phyloP scores from a whole-genome alignment of 768 basidiomycete genomes.

The Tylopilus cervinicoccineus region DNA sequence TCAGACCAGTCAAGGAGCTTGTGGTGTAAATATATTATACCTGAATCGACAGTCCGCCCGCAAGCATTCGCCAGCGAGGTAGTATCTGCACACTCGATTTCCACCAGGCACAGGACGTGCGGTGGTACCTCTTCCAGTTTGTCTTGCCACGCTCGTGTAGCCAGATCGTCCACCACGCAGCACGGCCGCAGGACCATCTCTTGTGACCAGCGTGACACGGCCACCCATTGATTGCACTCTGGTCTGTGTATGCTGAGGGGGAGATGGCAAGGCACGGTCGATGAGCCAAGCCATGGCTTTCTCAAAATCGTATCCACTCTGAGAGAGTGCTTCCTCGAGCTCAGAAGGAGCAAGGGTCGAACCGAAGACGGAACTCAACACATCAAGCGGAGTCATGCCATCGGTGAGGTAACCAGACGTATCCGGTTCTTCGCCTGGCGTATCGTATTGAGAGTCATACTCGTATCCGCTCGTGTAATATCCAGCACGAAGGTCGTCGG shows the following conservation, averaged over 20 bases:
- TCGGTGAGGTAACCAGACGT: constrained; percentile 65
- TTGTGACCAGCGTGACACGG: constrained; percentile 62
- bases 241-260: constrained; percentile 35
- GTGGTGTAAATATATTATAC: constrained; percentile 41
- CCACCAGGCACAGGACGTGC: constrained; percentile 44
- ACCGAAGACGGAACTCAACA: constrained; percentile 90
- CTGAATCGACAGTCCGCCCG: constrained; percentile 97
- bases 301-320: constrained; percentile 93
- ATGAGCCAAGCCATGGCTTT: constrained; percentile 93
- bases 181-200: constrained; percentile 41
- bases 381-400: constrained; percentile 98
- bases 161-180: constrained; percentile 43
- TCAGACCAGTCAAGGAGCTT: constrained; percentile 12
- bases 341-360: constrained; percentile 86
- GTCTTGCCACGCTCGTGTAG: constrained; percentile 21
- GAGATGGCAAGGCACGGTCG: constrained; percentile 57
- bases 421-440: constrained; percentile 43
- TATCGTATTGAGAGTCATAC: constrained; percentile 31
- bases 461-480: constrained; percentile 29
- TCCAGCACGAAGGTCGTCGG: constrained; percentile 44
- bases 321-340: constrained; percentile 86
- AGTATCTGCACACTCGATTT: constrained; percentile 87
- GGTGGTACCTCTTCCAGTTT: constrained; percentile 24
- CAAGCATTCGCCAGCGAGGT: constrained; percentile 93
- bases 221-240: constrained; percentile 62